Evolutionary conservation across 495 filamentous ascomycete species (phyloP).

Genomic region (Penicillium goetzii): DNA sequence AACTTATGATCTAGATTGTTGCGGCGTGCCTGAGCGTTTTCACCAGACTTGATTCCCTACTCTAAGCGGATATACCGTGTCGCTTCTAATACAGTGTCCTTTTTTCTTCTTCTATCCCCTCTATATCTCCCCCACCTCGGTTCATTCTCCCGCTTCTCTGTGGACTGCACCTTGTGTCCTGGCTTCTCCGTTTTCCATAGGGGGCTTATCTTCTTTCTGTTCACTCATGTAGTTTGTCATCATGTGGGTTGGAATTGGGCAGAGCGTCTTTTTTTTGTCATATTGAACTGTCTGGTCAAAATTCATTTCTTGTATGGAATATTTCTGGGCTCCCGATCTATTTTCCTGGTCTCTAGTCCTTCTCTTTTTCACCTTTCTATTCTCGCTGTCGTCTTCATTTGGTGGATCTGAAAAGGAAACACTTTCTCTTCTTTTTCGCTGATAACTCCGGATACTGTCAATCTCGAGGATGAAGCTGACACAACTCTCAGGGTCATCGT

Average conservation of each 20-base stretch:
- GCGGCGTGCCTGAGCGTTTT: conserved; percentile 96
- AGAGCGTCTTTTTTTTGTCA: conserved; percentile 30
- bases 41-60: conserved; percentile 90
- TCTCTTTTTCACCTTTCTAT: not conserved
- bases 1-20: conserved; percentile 64
- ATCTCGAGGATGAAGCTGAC: not conserved
- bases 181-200: conserved; percentile 4
- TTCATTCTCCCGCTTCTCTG: conserved; percentile 16
- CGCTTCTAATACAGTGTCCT: conserved; percentile 33
- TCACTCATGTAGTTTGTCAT: conserved; percentile 44
- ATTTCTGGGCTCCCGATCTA: conserved; percentile 16
- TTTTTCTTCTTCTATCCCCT: conserved; percentile 19
- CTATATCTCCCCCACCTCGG: conserved; percentile 23
- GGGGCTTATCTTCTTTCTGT: conserved; percentile 32
- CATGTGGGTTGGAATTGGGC: conserved; percentile 39
- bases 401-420: not conserved
- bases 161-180: conserved; percentile 8
- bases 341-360: not conserved
- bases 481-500: not conserved
- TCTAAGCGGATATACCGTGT: conserved; percentile 55
- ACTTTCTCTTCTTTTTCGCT: not conserved
- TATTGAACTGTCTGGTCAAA: conserved; percentile 33
- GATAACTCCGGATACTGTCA: not conserved
- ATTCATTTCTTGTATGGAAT: conserved; percentile 39
- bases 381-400: not conserved